Evolutionary conservation across 805 yeast genomes (phyloP).

Genomic region (Vanderwaltozyma verrucispora): DNA sequence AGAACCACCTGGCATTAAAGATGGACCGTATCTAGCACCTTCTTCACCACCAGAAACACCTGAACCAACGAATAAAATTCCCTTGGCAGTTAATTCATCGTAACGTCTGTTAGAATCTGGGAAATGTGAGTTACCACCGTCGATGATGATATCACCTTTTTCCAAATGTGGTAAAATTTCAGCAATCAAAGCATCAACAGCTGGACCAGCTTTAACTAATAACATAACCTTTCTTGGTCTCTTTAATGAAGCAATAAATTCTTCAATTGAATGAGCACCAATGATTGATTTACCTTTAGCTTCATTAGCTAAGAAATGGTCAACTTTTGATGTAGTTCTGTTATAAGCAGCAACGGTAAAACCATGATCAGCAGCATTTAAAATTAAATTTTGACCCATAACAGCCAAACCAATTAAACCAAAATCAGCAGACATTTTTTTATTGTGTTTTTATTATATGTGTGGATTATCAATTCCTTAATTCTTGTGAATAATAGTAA

Average conservation of each 20-base stretch:
- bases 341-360: conserved; percentile 96
- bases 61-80: conserved; percentile 88
- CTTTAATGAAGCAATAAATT: conserved; percentile 79
- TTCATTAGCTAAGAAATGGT: conserved; percentile 84
- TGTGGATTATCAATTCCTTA: background rate
- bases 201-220: conserved; percentile 92
- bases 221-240: conserved; percentile 93
- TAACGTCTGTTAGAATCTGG: conserved; percentile 97
- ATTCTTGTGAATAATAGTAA: no score
- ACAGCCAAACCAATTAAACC: conserved; percentile 99
- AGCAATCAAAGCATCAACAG: conserved; percentile 86
- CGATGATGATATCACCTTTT: conserved; percentile 95
- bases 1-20: conserved; percentile 99
- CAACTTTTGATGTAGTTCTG: conserved; percentile 96
- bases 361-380: conserved; percentile 98
- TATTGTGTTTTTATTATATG: no score
- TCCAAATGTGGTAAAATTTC: conserved; percentile 87
- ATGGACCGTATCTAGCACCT: conserved; percentile 99
- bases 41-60: conserved; percentile 99
- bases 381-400: conserved; percentile 97
- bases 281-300: conserved; percentile 95
- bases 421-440: conserved; percentile 52
- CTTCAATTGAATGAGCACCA: conserved; percentile 90
- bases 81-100: conserved; percentile 79
- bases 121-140: conserved; percentile 99